Base-by-base conservation (phyloP, 768 basidiomycete genomes). In the Pleurotus sapidus region DNA sequence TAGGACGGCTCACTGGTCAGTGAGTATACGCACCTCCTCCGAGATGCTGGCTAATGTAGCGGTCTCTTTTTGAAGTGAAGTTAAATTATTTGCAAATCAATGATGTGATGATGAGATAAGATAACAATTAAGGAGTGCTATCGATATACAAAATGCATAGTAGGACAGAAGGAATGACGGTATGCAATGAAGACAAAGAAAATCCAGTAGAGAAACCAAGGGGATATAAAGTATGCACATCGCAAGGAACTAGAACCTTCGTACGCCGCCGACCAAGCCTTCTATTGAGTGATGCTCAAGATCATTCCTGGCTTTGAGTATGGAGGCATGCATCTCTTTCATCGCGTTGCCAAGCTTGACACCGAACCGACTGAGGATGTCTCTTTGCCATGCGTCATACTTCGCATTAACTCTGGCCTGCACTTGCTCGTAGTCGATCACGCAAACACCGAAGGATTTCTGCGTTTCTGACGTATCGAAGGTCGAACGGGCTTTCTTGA, bases 361-460 rank as follows among this genome's bases (percentile, higher is more conserved):
- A 3, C 97, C 96, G 67, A 98, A 98, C 47, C 94, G 80, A 60
- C 86, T 88, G 62, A 98, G 77, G 59, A 99, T 93, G 64, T 99
- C 97, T 59, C 89, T 80, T 77, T 98, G 96, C 96, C 97, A 98
- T 17, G 93, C 78, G 68, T 98, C 97, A 70, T 99, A 99, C 76
- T 98, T 98, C 59, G 95, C 93, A 71, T 98, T 98, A 66, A 99
- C 97, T 63, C 95, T 84, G 46, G 92, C 84, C 73, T 99, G 97
- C 24, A 98, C 97, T 71, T 96, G 95, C 70, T 98, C 96, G 71
- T 98, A 99, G 72, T 98, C 93, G 65, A 99, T 89, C 45, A 95
- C 84, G 66, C 93, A 95, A 8, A 95, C 91, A 1, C 95, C 95
- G 67, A 98, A 97, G 47, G 84, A 84, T 62, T 89, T 93, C 65